These are phyloP conservation scores for Tuber calosporum DNA, from an alignment of 495 filamentous ascomycete species.

Conservation along the genomic window DNA sequence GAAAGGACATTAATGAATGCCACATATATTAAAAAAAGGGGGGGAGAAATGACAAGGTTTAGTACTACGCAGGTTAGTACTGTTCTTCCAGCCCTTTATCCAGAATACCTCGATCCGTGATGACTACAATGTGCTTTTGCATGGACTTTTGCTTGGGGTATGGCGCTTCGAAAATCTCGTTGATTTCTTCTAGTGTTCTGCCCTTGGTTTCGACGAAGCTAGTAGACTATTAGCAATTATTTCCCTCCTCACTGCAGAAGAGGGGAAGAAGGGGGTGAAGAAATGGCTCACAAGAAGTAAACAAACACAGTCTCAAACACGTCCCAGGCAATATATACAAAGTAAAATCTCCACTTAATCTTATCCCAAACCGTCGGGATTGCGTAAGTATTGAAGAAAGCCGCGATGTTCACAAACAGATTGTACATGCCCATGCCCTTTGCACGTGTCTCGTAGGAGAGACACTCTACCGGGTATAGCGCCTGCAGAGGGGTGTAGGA, in stretches of 20 bases:
- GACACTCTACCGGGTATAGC: constrained; percentile 62
- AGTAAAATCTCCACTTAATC: constrained; percentile 40
- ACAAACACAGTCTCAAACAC: constrained; percentile 40
- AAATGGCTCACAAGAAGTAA: constrained; percentile 37
- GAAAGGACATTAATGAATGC: background rate
- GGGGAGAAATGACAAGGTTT: constrained; percentile 4
- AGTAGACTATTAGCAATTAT: constrained; percentile 4
- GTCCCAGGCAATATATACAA: constrained; percentile 41
- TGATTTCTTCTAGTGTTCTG: constrained; percentile 49
- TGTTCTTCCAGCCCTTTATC: constrained; percentile 40
- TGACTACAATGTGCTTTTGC: constrained; percentile 39
- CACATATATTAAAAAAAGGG: constrained; percentile 5
- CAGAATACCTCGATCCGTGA: constrained; percentile 37
- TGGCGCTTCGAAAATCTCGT: constrained; percentile 42
- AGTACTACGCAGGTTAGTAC: constrained; percentile 11
- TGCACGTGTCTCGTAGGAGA: constrained; percentile 57
- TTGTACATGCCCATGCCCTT: constrained; percentile 59
- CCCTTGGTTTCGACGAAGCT: constrained; percentile 54
- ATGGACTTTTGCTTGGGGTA: constrained; percentile 39
- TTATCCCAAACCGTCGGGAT: constrained; percentile 39
- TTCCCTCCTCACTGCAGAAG: background rate
- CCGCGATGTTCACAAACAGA: constrained; percentile 52
- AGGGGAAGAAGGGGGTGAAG: background rate
- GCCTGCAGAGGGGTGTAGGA: constrained; percentile 48
- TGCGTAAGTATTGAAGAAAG: constrained; percentile 56